These are phyloP conservation scores for Telfairia occidentalis DNA, from an alignment of 331 rosid genomes.

Conservation along the genomic window DNA sequence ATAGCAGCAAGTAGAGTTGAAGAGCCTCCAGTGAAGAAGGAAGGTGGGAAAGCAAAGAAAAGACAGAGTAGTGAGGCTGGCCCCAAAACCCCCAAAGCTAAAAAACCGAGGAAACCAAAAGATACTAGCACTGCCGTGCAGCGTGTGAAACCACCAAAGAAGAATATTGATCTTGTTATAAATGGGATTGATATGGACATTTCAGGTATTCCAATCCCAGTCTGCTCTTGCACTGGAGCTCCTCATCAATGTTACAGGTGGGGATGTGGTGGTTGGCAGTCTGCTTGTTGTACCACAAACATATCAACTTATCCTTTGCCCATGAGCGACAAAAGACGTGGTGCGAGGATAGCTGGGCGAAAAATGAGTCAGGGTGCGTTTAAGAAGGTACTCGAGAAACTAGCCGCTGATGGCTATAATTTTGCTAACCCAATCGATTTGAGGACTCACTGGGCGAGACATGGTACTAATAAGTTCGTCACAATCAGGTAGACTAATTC, in stretches of 20 bases:
- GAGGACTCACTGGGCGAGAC: constrained; percentile 88
- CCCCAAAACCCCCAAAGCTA: constrained; percentile 54
- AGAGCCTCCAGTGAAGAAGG: constrained; percentile 15
- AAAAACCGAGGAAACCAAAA: constrained; percentile 70
- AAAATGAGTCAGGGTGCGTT: constrained; percentile 98
- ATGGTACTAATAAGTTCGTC: constrained; percentile 96
- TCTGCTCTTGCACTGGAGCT: constrained; percentile 80
- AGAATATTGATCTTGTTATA: constrained; percentile 68
- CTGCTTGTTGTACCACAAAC: constrained; percentile 91
- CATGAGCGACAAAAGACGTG: constrained; percentile 90
- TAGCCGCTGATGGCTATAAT: constrained; percentile 84
- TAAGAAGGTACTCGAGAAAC: constrained; percentile 90
- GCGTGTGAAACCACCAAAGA: constrained; percentile 57
- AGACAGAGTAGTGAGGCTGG: constrained; percentile 21
- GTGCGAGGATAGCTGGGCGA: constrained; percentile 94
- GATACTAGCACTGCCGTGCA: constrained; percentile 43
- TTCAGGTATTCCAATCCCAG: constrained; percentile 80
- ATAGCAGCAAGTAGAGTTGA: constrained; percentile 3
- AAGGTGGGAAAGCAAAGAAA: constrained; percentile 13
- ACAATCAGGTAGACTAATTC: constrained; percentile 72
- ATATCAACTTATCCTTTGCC: constrained; percentile 89
- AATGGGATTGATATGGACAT: constrained; percentile 89
- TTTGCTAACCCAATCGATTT: constrained; percentile 75
- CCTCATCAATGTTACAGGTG: constrained; percentile 91
- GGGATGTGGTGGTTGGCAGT: constrained; percentile 99